A percentile compares a stretch with the other conserved stretches of the same genome.
Evolutionary conservation across 768 basidiomycete genomes (phyloP).

Genomic region (Cantharellus cinnabarinus): DNA sequence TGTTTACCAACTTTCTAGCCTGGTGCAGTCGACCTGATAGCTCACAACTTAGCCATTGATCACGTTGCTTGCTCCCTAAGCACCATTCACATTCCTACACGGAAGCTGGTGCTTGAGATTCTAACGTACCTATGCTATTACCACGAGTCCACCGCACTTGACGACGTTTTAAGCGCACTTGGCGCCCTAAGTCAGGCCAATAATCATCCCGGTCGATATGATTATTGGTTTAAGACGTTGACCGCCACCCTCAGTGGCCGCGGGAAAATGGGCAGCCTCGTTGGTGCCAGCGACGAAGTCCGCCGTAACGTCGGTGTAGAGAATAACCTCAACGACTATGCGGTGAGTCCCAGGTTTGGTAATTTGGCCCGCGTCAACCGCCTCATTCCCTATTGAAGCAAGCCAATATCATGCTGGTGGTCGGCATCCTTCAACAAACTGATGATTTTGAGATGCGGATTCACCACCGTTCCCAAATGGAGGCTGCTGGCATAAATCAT

Average conservation of each 20-base stretch:
- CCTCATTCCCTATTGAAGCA: conserved; percentile 9
- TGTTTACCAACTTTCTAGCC: conserved; percentile 19
- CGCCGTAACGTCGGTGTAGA: conserved; percentile 44
- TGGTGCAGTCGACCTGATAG: conserved; percentile 52
- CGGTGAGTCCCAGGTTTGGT: conserved; percentile 30
- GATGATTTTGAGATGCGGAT: conserved; percentile 72
- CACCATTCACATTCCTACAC: conserved; percentile 55
- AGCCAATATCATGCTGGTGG: conserved; percentile 52
- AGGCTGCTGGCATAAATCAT: conserved; percentile 57
- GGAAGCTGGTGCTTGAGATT: conserved; percentile 62
- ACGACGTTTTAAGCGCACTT: conserved; percentile 53
- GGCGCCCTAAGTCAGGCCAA: conserved; percentile 53
- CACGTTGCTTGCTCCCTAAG: conserved; percentile 70
- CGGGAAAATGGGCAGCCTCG: conserved; percentile 86
- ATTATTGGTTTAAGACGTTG: conserved; percentile 77
- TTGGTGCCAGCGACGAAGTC: conserved; percentile 87
- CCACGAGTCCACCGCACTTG: conserved; percentile 37
- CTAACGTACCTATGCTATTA: conserved; percentile 52
- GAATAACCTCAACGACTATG: conserved; percentile 61
- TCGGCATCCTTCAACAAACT: conserved; percentile 37
- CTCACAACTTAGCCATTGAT: conserved; percentile 49
- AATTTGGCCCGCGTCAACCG: background rate
- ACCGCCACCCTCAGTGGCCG: conserved; percentile 58
- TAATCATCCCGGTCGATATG: conserved; percentile 36
- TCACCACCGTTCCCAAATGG: conserved; percentile 78